A percentile compares a stretch with the other conserved stretches of the same genome.
Evolutionary conservation across 139 green algal species (phyloP).

Genomic region (Edaphochlamys debaryana): DNA sequence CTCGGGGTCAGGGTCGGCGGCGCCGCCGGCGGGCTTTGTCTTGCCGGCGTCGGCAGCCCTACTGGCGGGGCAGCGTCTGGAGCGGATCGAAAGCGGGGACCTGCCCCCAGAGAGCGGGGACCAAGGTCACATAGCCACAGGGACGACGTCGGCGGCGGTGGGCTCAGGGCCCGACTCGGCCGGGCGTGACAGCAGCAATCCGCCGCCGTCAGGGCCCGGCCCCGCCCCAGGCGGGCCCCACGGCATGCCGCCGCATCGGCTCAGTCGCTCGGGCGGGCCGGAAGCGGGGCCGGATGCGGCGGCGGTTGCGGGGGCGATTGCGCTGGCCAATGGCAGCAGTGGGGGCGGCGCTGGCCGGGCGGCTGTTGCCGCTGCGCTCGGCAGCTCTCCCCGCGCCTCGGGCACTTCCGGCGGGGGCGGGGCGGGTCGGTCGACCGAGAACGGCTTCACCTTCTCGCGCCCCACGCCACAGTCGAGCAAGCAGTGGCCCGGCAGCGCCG

Average conservation of each 20-base stretch:
- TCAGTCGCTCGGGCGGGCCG: not conserved
- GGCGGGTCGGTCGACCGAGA: too few relatives aligned
- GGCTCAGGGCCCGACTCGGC: too few relatives aligned
- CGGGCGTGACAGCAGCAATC: too few relatives aligned
- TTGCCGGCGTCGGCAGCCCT: not conserved
- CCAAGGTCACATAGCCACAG: not conserved
- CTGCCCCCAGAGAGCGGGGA: not conserved
- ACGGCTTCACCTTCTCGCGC: slow-evolving; percentile 21
- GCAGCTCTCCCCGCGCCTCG: too few relatives aligned
- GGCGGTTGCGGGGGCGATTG: not conserved
- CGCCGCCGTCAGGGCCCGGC: too few relatives aligned
- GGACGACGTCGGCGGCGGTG: too few relatives aligned
- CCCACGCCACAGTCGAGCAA: not conserved
- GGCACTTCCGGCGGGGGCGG: not conserved
- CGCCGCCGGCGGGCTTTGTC: not conserved
- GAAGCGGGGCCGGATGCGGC: not conserved
- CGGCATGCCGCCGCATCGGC: not conserved
- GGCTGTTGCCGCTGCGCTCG: not conserved
- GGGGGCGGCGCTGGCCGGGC: not conserved
- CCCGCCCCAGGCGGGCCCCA: not conserved
- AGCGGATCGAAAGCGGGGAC: slow-evolving; percentile 40
- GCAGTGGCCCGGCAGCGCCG: too few relatives aligned
- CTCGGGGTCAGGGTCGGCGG: too few relatives aligned
- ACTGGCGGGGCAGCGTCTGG: not conserved
- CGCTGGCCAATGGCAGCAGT: not conserved